Evolutionary conservation across 345 rosid genomes (phyloP).

Genomic region (Brassica juncea): DNA sequence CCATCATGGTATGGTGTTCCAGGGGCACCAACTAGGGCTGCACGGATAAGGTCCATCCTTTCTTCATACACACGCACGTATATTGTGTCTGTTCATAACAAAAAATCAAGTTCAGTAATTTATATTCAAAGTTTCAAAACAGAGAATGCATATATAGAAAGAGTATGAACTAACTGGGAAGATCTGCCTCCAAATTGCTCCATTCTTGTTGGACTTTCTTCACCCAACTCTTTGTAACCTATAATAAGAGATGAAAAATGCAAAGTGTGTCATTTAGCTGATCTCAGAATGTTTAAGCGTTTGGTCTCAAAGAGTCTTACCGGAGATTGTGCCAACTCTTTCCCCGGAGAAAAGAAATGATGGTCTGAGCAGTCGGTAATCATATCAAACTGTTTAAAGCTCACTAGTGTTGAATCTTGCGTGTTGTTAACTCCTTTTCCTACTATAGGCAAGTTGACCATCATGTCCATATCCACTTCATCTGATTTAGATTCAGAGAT

Average conservation of each 20-base stretch:
- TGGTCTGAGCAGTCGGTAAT: constrained; percentile 74
- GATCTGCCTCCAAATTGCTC: constrained; percentile 68
- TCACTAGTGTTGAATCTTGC: constrained; percentile 27
- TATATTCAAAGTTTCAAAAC: neutral
- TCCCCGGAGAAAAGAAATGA: constrained; percentile 58
- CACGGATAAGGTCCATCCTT: constrained; percentile 83
- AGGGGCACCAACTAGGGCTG: constrained; percentile 79
- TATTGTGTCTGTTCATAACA: constrained; percentile 61
- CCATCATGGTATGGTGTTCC: constrained; percentile 96
- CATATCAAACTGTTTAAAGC: constrained; percentile 73
- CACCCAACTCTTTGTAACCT: constrained; percentile 76
- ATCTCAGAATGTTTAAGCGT: constrained; percentile 3
- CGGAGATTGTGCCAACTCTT: constrained; percentile 55
- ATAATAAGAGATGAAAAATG: constrained; percentile 20
- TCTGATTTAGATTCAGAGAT: constrained; percentile 42
- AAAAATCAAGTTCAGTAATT: constrained; percentile 3
- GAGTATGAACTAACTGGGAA: constrained; percentile 65
- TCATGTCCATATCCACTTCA: constrained; percentile 36
- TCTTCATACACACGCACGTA: constrained; percentile 80
- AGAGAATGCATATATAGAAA: neutral
- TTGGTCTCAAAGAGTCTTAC: constrained; percentile 45
- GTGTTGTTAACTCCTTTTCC: constrained; percentile 33
- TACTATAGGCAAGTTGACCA: constrained; percentile 37
- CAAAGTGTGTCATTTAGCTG: neutral
- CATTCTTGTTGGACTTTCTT: constrained; percentile 94